phyloP scores from a whole-genome alignment of 176 grass and related monocot genomes.

The Avena insularis region DNA sequence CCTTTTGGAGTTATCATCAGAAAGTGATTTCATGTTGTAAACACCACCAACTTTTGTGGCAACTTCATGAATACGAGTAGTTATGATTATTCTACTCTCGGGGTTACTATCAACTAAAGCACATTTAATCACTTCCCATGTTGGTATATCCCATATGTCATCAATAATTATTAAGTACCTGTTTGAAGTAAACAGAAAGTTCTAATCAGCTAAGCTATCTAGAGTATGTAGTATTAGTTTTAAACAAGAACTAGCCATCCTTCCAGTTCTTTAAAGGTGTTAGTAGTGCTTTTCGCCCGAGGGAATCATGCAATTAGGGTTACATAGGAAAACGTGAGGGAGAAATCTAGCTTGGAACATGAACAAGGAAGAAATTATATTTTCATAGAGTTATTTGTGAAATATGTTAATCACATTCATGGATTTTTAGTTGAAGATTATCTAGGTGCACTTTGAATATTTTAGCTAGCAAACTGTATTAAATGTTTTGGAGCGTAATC shows the following conservation, averaged over 20 bases:
- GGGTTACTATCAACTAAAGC: not conserved
- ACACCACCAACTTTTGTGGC: not conserved
- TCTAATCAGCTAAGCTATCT: not conserved
- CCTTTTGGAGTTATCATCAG: not conserved
- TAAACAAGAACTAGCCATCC: not conserved
- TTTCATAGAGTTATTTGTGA: not conserved
- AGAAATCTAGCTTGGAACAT: not conserved
- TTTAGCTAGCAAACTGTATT: too few species aligned
- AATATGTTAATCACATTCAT: not conserved
- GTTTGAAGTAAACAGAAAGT: not conserved
- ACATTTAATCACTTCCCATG: not conserved
- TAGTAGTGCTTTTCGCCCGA: not conserved
- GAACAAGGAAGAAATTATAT: not conserved
- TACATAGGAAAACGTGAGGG: not conserved
- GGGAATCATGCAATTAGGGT: too few species aligned
- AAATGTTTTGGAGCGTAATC: too few species aligned
- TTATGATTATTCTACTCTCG: not conserved
- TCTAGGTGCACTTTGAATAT: too few species aligned
- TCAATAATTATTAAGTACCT: not conserved
- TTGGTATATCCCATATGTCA: not conserved
- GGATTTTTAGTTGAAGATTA: too few species aligned
- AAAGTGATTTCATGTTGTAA: not conserved
- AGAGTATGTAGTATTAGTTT: not conserved
- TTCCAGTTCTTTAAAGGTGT: not conserved
- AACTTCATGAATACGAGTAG: not conserved